phyloP scores from a whole-genome alignment of 73 alveolate genomes.

The Tetrahymena thermophila region DNA sequence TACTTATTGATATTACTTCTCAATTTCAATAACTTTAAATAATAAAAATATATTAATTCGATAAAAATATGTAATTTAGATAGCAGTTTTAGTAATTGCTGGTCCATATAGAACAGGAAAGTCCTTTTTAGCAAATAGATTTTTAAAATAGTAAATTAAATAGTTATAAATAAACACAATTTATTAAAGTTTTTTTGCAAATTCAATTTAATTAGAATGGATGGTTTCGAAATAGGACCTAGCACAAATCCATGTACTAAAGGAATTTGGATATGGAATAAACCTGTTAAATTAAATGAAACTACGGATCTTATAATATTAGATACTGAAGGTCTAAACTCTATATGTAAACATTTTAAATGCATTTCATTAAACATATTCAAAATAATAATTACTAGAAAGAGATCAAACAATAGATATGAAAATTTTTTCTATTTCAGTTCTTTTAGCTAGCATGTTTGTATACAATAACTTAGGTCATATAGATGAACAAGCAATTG shows the following conservation, averaged over 20 bases:
- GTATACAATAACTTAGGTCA: constrained; percentile 86
- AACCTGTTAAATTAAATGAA: constrained; percentile 61
- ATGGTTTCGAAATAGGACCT: constrained; percentile 86
- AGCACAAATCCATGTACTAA: constrained; percentile 90
- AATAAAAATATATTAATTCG: not conserved
- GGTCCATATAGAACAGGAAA: constrained; percentile 93
- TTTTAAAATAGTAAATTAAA: constrained; percentile 38
- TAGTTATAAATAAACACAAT: not conserved
- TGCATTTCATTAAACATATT: not conserved
- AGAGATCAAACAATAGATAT: constrained; percentile 80
- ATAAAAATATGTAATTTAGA: constrained; percentile 6
- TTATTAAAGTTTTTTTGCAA: not conserved
- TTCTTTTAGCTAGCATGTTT: constrained; percentile 72
- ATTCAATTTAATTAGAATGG: constrained; percentile 24
- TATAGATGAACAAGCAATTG: constrained; percentile 80
- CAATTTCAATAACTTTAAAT: not conserved
- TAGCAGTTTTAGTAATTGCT: constrained; percentile 80
- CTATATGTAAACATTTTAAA: constrained; percentile 18
- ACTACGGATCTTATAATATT: constrained; percentile 60
- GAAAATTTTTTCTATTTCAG: constrained; percentile 86
- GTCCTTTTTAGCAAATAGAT: constrained; percentile 78
- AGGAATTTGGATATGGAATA: constrained; percentile 96
- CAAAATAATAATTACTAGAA: constrained; percentile 39
- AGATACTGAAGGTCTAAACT: constrained; percentile 93
- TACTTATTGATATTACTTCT: not conserved